phyloP scores from a whole-genome alignment of 2,329 filamentous ascomycete species.

The Rhinocladiella similis region DNA sequence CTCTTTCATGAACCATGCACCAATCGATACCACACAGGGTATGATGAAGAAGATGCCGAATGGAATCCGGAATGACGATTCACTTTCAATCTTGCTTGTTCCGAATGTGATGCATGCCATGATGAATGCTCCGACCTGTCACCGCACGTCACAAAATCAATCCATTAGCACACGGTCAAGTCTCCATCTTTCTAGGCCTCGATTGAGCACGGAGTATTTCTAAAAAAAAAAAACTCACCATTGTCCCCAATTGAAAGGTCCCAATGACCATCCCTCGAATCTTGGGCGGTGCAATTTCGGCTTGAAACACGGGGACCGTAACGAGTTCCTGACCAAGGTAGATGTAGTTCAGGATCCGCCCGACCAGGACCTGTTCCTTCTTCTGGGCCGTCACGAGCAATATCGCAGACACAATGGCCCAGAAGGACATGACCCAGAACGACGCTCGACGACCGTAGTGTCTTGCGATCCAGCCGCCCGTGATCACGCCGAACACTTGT shows the following conservation, averaged over 20 bases:
- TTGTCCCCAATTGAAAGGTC: conserved; percentile 15
- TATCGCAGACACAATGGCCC: conserved; percentile 11
- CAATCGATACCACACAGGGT: conserved; percentile 3
- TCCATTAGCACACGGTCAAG: background rate
- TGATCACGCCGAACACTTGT: conserved; percentile 11
- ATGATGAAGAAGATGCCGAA: conserved; percentile 18
- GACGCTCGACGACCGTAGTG: conserved; percentile 11
- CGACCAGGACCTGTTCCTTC: conserved; percentile 16
- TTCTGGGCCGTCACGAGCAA: conserved; percentile 13
- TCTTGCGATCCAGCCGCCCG: conserved; percentile 9
- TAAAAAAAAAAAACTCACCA: conserved; percentile 14
- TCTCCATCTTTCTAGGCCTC: too few relatives aligned
- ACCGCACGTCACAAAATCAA: background rate
- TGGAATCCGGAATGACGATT: conserved; percentile 13
- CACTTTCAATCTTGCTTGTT: conserved; percentile 9
- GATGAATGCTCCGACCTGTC: conserved; percentile 14
- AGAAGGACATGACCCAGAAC: conserved; percentile 14
- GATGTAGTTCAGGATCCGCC: conserved; percentile 17
- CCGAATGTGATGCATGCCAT: conserved; percentile 13
- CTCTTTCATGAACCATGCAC: conserved; percentile 14
- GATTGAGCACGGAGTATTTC: too few relatives aligned
- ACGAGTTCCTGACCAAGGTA: conserved; percentile 18
- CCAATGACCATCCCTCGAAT: conserved; percentile 17
- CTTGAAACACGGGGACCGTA: conserved; percentile 12
- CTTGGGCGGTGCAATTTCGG: conserved; percentile 14